These are phyloP conservation scores for Berberis thunbergii DNA, from an alignment of 164 flowering plant species.

Conservation along the genomic window DNA sequence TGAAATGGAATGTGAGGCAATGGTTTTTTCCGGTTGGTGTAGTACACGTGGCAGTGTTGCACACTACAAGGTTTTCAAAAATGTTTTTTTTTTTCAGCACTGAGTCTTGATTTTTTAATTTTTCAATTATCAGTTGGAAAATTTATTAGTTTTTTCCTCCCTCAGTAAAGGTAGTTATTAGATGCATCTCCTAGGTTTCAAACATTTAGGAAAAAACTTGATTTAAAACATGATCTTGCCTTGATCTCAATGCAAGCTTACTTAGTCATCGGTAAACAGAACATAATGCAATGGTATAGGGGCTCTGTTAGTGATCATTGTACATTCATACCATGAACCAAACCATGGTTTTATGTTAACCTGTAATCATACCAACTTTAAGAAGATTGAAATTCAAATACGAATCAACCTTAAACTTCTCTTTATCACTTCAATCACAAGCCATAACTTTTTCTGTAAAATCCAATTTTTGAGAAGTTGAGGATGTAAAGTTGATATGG, in stretches of 20 bases:
- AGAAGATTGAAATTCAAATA: no score
- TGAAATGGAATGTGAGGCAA: constrained; percentile 18
- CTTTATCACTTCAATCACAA: no score
- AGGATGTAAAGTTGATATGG: not conserved
- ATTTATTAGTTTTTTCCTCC: not conserved
- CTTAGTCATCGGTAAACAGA: not conserved
- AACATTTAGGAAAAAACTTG: not conserved
- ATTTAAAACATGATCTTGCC: not conserved
- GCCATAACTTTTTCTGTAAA: no score
- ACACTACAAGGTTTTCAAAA: constrained; percentile 2
- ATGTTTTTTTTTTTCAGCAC: not conserved
- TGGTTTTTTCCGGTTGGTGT: constrained; percentile 16
- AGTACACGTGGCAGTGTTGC: constrained; percentile 52
- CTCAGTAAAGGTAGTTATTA: not conserved
- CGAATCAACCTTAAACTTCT: no score
- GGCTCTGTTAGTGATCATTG: no score
- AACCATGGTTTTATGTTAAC: no score
- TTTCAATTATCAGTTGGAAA: not conserved
- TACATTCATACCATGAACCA: no score
- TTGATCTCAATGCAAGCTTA: not conserved
- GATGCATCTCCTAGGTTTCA: not conserved
- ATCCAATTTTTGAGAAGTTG: not conserved
- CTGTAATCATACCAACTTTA: no score
- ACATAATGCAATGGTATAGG: not conserved
- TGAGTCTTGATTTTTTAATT: no score